Conservation (phyloP, 1,284 basidiomycete species). For the Prillingera fragicola region DNA sequence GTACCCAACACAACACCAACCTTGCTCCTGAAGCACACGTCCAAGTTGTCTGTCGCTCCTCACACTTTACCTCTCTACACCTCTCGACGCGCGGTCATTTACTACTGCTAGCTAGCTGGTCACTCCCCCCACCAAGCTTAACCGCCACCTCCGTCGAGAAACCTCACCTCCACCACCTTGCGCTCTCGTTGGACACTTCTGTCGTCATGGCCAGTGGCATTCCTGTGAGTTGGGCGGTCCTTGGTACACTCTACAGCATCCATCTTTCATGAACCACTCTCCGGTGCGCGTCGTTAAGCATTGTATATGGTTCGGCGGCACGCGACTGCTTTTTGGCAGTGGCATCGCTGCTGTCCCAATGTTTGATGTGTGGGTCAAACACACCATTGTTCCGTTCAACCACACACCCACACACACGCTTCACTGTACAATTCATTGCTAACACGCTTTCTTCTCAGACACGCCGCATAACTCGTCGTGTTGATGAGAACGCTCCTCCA, state of each 20-base stretch:
- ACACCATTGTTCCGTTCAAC: background rate
- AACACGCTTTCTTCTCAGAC: constrained; percentile 24
- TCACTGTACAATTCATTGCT: background rate
- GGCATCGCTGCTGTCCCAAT: too few species aligned
- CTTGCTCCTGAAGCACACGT: background rate
- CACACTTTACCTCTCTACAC: too few species aligned
- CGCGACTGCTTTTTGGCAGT: too few species aligned
- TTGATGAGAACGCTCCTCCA: constrained; percentile 44
- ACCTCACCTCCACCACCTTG: background rate
- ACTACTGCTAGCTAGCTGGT: too few species aligned
- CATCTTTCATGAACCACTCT: background rate
- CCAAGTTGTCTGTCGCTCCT: too few species aligned
- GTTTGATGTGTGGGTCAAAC: too few species aligned
- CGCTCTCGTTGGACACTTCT: background rate
- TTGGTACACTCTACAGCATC: too few species aligned
- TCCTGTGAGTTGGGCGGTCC: constrained; percentile 28
- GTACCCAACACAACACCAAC: background rate
- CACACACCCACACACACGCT: background rate
- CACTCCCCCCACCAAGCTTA: background rate
- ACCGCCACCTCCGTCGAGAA: background rate
- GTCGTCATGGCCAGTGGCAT: constrained; percentile 30
- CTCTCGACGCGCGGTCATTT: too few species aligned
- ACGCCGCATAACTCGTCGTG: constrained; percentile 32
- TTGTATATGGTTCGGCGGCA: too few species aligned
- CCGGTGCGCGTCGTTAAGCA: too few species aligned